Percentiles rank a stretch among this genome's conserved stretches.
Conservation (phyloP, 2,329 filamentous ascomycete genomes). For the Cadophora luteo-olivacea region DNA sequence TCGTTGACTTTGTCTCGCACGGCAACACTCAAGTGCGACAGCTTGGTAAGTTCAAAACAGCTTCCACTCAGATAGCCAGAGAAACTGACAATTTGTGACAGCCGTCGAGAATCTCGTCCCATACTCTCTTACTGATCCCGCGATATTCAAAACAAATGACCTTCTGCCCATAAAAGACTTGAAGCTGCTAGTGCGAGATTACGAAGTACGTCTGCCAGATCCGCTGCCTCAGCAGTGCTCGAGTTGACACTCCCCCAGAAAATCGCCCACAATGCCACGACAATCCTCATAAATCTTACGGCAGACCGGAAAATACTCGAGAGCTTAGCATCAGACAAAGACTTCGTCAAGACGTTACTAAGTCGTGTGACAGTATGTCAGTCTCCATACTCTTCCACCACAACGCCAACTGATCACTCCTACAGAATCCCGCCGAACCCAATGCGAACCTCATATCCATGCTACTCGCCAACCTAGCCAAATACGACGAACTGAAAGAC, state of each 20-base stretch:
- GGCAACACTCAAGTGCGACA: conserved; percentile 90
- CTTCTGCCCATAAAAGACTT: conserved; percentile 83
- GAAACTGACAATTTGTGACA: conserved; percentile 45
- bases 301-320: conserved; percentile 79
- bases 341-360: conserved; percentile 78
- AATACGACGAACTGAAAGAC: conserved; percentile 74
- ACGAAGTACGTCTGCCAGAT: conserved; percentile 60
- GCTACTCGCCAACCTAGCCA: conserved; percentile 90
- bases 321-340: conserved; percentile 76
- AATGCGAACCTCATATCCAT: conserved; percentile 88
- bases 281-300: conserved; percentile 86
- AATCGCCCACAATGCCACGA: conserved; percentile 92
- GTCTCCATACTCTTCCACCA: conserved; percentile 43
- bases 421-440: conserved; percentile 72
- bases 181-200: conserved; percentile 85
- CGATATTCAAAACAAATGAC: conserved; percentile 83
- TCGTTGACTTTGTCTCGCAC: conserved; percentile 92
- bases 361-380: conserved; percentile 75
- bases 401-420: conserved; percentile 7
- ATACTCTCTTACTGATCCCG: conserved; percentile 75
- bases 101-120: conserved; percentile 88
- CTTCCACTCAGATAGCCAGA: conserved; percentile 1
- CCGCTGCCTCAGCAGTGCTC: not conserved
- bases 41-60: conserved; percentile 61
- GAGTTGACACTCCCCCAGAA: conserved; percentile 56